A percentile compares a stretch with the other conserved stretches of the same genome.
phyloP scores from a whole-genome alignment of 2,329 filamentous ascomycete genomes.

The Phaeophleospora eucalypticola region DNA sequence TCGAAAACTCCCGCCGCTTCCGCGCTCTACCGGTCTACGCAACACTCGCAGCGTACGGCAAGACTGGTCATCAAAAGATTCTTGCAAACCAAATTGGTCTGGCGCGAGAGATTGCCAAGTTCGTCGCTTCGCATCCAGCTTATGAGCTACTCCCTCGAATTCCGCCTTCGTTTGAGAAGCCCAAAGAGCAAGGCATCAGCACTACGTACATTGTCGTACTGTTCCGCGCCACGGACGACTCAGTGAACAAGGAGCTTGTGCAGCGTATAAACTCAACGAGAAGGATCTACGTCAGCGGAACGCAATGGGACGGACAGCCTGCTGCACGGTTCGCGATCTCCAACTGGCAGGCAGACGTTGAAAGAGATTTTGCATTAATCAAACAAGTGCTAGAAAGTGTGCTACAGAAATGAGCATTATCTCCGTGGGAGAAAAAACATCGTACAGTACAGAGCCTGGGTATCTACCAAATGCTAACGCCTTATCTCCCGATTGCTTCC shows the following conservation, averaged over 20 bases:
- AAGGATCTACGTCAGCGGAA: constrained; percentile 79
- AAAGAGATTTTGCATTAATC: constrained; percentile 64
- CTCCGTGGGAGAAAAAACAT: not conserved
- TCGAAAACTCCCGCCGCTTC: constrained; percentile 90
- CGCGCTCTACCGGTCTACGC: constrained; percentile 86
- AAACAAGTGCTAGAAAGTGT: constrained; percentile 51
- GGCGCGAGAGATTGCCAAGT: constrained; percentile 62
- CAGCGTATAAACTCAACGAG: constrained; percentile 67
- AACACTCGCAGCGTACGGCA: constrained; percentile 68
- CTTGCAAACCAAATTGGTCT: constrained; percentile 68
- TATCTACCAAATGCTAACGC: not conserved
- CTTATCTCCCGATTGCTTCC: not conserved
- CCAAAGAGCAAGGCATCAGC: constrained; percentile 42
- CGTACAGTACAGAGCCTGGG: not conserved
- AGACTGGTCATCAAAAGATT: constrained; percentile 64
- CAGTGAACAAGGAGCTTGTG: constrained; percentile 63
- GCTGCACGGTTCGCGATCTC: constrained; percentile 81
- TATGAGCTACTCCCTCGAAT: constrained; percentile 63
- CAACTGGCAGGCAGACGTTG: constrained; percentile 73
- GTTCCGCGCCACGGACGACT: constrained; percentile 66
- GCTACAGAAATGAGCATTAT: not conserved
- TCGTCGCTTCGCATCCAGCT: constrained; percentile 55
- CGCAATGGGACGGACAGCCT: constrained; percentile 66
- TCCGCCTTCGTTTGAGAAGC: constrained; percentile 25
- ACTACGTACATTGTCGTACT: constrained; percentile 68